Percentiles rank a stretch among this genome's conserved stretches.
phyloP scores from a whole-genome alignment of 1,284 basidiomycete genomes.

The Porogramme epimiltina region DNA sequence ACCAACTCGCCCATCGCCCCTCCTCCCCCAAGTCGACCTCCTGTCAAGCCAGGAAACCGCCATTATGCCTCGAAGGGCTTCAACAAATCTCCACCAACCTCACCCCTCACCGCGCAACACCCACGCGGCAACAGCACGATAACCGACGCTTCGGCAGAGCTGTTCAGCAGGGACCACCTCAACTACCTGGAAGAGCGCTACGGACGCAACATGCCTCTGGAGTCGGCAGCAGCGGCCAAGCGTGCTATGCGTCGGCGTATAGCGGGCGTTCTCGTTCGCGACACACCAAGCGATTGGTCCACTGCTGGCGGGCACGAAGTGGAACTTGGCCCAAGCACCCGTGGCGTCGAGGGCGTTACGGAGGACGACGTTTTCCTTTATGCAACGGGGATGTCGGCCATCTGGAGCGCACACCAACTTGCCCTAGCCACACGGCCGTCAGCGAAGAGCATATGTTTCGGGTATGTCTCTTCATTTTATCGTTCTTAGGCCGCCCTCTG shows the following conservation, averaged over 20 bases:
- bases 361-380: constrained; percentile 91
- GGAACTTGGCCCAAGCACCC: constrained; percentile 56
- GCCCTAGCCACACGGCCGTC: constrained; percentile 51
- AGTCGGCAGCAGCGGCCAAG: constrained; percentile 80
- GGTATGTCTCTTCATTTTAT: constrained; percentile 46
- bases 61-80: constrained; percentile 61
- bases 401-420: constrained; percentile 88
- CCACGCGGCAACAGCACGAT: constrained; percentile 2
- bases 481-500: background rate
- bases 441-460: constrained; percentile 92
- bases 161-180: constrained; percentile 50
- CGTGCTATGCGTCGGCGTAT: constrained; percentile 86
- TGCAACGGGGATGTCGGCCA: constrained; percentile 90
- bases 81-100: constrained; percentile 21
- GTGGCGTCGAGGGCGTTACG: constrained; percentile 63
- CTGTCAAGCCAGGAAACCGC: constrained; percentile 53
- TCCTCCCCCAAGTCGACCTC: constrained; percentile 34
- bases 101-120: constrained; percentile 14
- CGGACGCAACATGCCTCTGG: constrained; percentile 86
- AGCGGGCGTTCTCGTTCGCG: constrained; percentile 81
- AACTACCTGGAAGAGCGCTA: constrained; percentile 92
- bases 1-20: constrained; percentile 28
- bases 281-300: constrained; percentile 44
- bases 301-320: constrained; percentile 49
- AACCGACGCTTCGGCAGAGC: constrained; percentile 30